A percentile compares a stretch with the other conserved stretches of the same genome.
Conservation (phyloP, 1,284 basidiomycete genomes). For the Chalciporus sp. region DNA sequence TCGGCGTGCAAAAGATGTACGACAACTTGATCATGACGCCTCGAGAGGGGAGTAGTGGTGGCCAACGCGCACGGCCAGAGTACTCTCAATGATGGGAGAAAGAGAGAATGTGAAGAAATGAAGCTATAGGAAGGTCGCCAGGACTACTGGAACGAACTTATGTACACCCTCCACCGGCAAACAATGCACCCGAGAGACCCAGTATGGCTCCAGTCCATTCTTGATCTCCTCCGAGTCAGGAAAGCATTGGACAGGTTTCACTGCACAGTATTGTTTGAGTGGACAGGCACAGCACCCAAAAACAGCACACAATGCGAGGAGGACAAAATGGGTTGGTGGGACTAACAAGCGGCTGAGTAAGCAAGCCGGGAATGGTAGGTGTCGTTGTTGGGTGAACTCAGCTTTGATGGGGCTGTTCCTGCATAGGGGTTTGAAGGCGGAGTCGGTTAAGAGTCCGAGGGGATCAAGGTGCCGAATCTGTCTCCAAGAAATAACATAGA, state of each 20-base stretch:
- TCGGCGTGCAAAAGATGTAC: conserved; percentile 35
- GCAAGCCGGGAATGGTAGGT: not conserved
- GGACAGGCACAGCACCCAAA: not conserved
- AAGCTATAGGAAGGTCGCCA: conserved; percentile 1
- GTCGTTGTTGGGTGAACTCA: not conserved
- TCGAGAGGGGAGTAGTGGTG: conserved; percentile 3
- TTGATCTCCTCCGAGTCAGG: not conserved
- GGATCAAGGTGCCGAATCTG: too few relatives aligned
- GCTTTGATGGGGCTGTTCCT: too few relatives aligned
- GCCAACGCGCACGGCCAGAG: not conserved
- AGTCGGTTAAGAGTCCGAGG: too few relatives aligned
- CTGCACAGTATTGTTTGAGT: not conserved
- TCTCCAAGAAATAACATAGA: too few relatives aligned
- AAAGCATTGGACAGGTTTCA: not conserved
- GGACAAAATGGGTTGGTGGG: conserved; percentile 11
- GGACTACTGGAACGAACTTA: not conserved
- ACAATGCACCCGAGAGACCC: conserved; percentile 9
- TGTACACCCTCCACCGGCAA: conserved; percentile 12
- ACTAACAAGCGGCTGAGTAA: not conserved
- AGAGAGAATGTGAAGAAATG: not conserved
- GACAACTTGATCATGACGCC: conserved; percentile 32
- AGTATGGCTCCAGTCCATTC: not conserved
- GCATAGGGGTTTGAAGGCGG: too few relatives aligned
- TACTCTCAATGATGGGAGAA: not conserved
- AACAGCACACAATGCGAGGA: conserved; percentile 3